Evolutionary conservation across 139 green algal genomes (phyloP), one percentile per base, ranked within the genome.

Genomic region (Ettlia oleoabundans): DNA sequence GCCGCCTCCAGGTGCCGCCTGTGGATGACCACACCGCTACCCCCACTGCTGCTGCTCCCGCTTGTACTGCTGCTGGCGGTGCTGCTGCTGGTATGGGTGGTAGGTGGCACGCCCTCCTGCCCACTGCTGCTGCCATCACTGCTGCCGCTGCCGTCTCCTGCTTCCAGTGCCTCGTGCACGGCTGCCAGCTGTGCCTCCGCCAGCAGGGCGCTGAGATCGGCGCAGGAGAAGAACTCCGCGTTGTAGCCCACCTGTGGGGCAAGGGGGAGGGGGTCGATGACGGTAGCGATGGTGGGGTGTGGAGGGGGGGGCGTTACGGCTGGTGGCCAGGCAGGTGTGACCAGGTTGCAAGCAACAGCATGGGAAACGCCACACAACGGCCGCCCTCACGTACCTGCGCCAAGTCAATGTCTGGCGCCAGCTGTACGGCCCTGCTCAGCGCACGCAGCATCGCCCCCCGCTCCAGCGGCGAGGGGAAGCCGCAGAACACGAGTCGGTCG

Each of bases 131-230:
- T n/a, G n/a, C n/a, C n/a, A n/a, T n/a, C n/a, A n/a, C n/a, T n/a
- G n/a, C 32, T 47, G 30, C 38, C 37, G 10, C 38, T n/a, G 24
- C 30, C 47, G 58, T 82, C 73, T 19, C 19, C 53, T 28, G 65
- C 28, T 22, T 95, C 91, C 41, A 97, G 70, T 28, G 63, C 65
- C 52, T 92, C 88, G 80, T 97, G 92, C 63, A 95, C 92, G 53
- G 95, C 94, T 22, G 88, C 82, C 42, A 97, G 89, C 88, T 97
- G 92, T 19, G 95, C 93, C 70, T 97, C 94, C 5, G 92, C 88
- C 55, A 97, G 85, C 30, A 97, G 32, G 1, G 92, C 92, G 2
- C 85, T 82, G 70, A 98, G 85, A 86, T 98, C 95, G 26, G 95
- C 95, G 30, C 93, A 79, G 28, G 52, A 85, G 35, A 85, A 87